Conservation (phyloP, 495 filamentous ascomycete genomes). For the Aspergillus coremiiformis region DNA sequence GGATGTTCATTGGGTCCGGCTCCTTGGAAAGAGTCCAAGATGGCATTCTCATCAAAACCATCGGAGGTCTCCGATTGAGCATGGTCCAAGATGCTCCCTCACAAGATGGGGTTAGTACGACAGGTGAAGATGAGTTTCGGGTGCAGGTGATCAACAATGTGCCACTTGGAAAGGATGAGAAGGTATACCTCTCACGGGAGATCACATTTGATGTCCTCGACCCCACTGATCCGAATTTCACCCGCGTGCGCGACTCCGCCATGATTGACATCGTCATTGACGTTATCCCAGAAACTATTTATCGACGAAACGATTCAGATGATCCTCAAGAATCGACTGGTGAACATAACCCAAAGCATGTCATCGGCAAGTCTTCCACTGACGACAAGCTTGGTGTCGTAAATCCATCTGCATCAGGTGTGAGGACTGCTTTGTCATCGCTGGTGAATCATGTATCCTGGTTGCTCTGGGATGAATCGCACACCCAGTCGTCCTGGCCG, state of each 20-base stretch:
- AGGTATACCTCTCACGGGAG: conserved; percentile 71
- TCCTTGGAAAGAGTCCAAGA: conserved; percentile 56
- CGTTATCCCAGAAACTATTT: conserved; percentile 36
- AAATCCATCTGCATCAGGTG: conserved; percentile 38
- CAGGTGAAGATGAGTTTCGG: conserved; percentile 46
- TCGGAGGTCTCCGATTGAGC: conserved; percentile 70
- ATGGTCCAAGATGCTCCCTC: conserved; percentile 61
- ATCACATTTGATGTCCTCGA: conserved; percentile 63
- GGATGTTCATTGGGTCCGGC: conserved; percentile 44
- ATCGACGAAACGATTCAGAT: conserved; percentile 34
- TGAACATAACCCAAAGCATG: conserved; percentile 16
- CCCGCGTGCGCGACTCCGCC: conserved; percentile 61
- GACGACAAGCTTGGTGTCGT: conserved; percentile 20
- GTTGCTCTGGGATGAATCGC: conserved; percentile 39
- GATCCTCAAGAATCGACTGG: conserved; percentile 24
- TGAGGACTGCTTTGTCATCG: conserved; percentile 47
- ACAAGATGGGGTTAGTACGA: conserved; percentile 24
- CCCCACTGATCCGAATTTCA: conserved; percentile 75
- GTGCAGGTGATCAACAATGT: conserved; percentile 74
- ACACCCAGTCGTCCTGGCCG: conserved; percentile 22
- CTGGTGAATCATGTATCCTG: conserved; percentile 53
- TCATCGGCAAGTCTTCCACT: conserved; percentile 14
- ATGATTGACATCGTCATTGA: conserved; percentile 67
- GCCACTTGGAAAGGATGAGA: conserved; percentile 81
- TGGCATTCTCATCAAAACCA: conserved; percentile 70